A percentile compares a stretch with the other conserved stretches of the same genome.
phyloP scores from a whole-genome alignment of 78 protist genomes.

The Dictyostelium capitatum region DNA sequence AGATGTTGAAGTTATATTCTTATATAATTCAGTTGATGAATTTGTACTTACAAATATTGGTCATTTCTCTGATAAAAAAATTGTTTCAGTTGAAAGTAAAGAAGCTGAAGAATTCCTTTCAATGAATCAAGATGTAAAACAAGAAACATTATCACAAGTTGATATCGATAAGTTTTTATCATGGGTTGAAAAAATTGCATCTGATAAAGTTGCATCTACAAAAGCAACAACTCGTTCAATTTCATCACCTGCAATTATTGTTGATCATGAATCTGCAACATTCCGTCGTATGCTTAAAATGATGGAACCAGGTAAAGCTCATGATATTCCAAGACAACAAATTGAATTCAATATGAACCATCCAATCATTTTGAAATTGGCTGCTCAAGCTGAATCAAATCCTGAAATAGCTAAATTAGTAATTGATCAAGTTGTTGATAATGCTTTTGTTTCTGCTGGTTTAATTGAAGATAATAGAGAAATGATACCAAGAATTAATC shows the following conservation, averaged over 20 bases:
- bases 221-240: conserved; percentile 51
- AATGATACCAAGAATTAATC: conserved; percentile 83
- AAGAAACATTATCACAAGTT: conserved; percentile 1
- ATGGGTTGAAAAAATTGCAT: conserved; percentile 31
- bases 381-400: neutral
- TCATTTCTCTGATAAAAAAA: conserved; percentile 75
- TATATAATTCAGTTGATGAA: conserved; percentile 88
- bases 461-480: conserved; percentile 92
- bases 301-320: conserved; percentile 68
- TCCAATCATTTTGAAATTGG: conserved; percentile 83
- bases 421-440: conserved; percentile 89
- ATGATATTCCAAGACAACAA: conserved; percentile 50
- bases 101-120: conserved; percentile 69
- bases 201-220: conserved; percentile 38
- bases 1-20: conserved; percentile 90
- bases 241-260: conserved; percentile 66
- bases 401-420: conserved; percentile 80
- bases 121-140: conserved; percentile 14
- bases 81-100: conserved; percentile 76
- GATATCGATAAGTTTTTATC: conserved; percentile 37
- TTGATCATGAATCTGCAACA: conserved; percentile 73
- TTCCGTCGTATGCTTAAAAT: conserved; percentile 88
- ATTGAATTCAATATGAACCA: conserved; percentile 93
- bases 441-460: conserved; percentile 95
- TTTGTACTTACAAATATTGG: conserved; percentile 86